Base-by-base conservation (phyloP, 352 stramenopile species). In the Phytophthora multivora region DNA sequence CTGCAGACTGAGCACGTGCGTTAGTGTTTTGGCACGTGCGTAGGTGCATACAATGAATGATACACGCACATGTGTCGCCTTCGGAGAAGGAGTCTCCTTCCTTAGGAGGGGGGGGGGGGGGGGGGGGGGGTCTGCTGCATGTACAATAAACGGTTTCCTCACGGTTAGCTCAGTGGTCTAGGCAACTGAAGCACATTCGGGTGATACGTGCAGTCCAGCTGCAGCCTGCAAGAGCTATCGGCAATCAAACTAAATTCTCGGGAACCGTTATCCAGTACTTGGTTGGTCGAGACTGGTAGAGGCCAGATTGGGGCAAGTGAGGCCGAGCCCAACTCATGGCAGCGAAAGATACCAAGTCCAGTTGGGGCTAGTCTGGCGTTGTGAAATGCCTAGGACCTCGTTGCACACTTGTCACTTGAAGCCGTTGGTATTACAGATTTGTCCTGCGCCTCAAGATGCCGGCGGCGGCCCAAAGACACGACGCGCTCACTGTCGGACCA, bases 181-280 rank as follows among this genome's bases (percentile, higher is more conserved):
- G 21, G 4, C 21, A 23, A 23, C 28, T 33, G 9, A 33, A 33
- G 28, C 35, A 40, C 33, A 39, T n/a, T 39, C 33, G 33, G 23
- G 11, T 50, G 43, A 35, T 51, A 36, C 43, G 13, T 51, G 26
- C 31, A n/a, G 21, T n/a, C 12, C 19, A 30, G 39, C 18, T 12
- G 7, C 39, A 46, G 11, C 28, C n/a, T 12, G 28, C 28, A 33
- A 33, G 28, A 33, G 7, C 7, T 13, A 8, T 33, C 8, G 8
- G 10, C 10, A 4, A 3, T 12, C 8, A 33, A 33, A 33, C 28
- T 33, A 33, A 16, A 18, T 4, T 13, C 6, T 18, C 8, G 9
- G 30, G 31, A 53, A 53, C 30, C 39, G 41, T 54, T 62, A 48
- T 45, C 54, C 21, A 31, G n/a, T 40, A 45, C n/a, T 43, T 62